phyloP scores from a whole-genome alignment of 495 filamentous ascomycete genomes.

The Penicillium pancosmium region DNA sequence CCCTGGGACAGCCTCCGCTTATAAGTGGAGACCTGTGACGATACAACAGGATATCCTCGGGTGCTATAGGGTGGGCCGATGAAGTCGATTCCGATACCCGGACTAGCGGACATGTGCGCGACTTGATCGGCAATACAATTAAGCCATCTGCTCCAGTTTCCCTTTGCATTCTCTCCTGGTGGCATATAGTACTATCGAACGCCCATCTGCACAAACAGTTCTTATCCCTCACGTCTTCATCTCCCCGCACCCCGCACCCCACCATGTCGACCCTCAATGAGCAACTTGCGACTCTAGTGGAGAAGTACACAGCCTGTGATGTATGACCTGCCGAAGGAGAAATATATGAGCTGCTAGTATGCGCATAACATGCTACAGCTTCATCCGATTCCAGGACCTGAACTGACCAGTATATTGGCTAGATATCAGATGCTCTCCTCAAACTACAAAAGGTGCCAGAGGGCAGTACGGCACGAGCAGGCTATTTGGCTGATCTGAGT shows the following conservation, averaged over 20 bases:
- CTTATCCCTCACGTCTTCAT: background rate
- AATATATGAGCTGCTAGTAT: background rate
- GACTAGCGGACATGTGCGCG: constrained; percentile 29
- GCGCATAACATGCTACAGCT: background rate
- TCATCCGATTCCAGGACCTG: background rate
- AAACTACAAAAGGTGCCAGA: constrained; percentile 55
- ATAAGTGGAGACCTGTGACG: background rate
- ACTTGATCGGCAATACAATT: constrained; percentile 7
- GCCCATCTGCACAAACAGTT: background rate
- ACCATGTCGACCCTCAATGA: constrained; percentile 37
- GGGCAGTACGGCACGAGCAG: constrained; percentile 46
- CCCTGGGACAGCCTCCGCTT: background rate
- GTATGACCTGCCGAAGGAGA: constrained; percentile 26
- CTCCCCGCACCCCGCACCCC: constrained; percentile 15
- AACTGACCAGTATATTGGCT: background rate
- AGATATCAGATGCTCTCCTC: constrained; percentile 66
- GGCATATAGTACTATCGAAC: background rate
- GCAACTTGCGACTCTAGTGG: constrained; percentile 35
- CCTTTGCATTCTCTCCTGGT: background rate
- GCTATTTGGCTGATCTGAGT: constrained; percentile 65
- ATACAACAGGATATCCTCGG: constrained; percentile 17
- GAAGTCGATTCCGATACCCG: constrained; percentile 28
- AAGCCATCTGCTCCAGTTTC: background rate
- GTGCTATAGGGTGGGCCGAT: constrained; percentile 25
- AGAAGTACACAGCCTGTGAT: constrained; percentile 53